Evolutionary conservation across 495 filamentous ascomycete genomes (phyloP).

Genomic region (Penicillium salamii): DNA sequence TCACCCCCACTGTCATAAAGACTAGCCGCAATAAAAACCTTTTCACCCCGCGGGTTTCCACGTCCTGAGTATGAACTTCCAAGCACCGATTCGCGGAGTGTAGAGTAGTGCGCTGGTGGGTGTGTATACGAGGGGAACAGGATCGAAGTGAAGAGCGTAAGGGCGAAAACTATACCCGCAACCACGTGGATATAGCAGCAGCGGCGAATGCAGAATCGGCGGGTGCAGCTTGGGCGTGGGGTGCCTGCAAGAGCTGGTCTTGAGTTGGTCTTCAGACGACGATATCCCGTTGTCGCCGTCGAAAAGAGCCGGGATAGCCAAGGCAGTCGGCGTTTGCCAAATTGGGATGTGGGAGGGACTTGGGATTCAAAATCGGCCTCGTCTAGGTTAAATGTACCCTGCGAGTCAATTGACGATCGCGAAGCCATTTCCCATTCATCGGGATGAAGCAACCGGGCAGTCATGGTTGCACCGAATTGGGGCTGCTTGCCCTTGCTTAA

Average conservation of each 20-base stretch:
- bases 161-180: conserved; percentile 62
- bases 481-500: not conserved
- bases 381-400: conserved; percentile 47
- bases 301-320: conserved; percentile 31
- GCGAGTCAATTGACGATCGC: conserved; percentile 44
- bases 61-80: conserved; percentile 45
- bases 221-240: conserved; percentile 25
- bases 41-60: conserved; percentile 62
- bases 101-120: conserved; percentile 48
- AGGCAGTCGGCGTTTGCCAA: conserved; percentile 18
- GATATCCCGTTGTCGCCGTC: conserved; percentile 30
- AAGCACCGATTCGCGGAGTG: conserved; percentile 34
- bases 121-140: conserved; percentile 61
- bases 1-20: conserved; percentile 61
- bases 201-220: conserved; percentile 53
- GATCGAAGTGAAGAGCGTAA: conserved; percentile 50
- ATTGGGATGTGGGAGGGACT: conserved; percentile 27
- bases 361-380: conserved; percentile 50
- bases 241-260: conserved; percentile 25
- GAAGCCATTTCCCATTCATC: conserved; percentile 48
- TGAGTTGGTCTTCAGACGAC: conserved; percentile 28
- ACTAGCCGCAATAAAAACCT: conserved; percentile 73
- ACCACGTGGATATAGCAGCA: conserved; percentile 63
- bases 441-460: conserved; percentile 39
- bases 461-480: conserved; percentile 27